phyloP scores from a whole-genome alignment of 257 asterid species.

The Nicotiana paniculata region DNA sequence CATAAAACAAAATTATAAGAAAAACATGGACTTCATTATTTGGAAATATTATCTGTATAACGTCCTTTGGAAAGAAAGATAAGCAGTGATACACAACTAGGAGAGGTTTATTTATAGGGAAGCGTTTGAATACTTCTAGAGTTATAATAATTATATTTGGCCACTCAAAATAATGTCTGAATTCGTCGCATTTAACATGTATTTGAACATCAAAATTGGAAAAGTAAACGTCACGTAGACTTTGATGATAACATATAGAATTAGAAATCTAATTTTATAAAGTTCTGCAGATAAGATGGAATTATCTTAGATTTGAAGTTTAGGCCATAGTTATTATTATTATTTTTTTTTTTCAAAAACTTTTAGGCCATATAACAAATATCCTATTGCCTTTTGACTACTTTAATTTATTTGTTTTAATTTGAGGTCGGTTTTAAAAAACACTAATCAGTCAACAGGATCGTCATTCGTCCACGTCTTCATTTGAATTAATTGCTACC shows the following conservation, averaged over 20 bases:
- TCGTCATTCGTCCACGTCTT: background rate
- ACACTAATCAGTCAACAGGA: background rate
- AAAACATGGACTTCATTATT: no score
- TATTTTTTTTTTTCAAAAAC: no score
- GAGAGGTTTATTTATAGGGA: background rate
- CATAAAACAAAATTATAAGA: no score
- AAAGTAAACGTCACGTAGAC: background rate
- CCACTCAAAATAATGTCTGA: background rate
- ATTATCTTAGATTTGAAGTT: background rate
- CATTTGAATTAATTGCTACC: background rate
- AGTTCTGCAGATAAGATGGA: background rate
- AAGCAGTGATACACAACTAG: background rate
- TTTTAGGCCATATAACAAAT: background rate
- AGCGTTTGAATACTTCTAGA: background rate
- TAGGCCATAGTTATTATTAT: no score
- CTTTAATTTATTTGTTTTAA: background rate
- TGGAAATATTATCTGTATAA: no score
- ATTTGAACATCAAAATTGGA: background rate
- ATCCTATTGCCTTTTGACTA: background rate
- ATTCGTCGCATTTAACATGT: background rate
- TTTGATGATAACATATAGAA: constrained; percentile 3
- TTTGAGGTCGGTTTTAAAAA: background rate
- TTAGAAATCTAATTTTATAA: background rate
- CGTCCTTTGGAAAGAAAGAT: background rate
- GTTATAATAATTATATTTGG: background rate